Percentiles rank a stretch among this genome's conserved stretches.
Evolutionary conservation across 2,329 filamentous ascomycete genomes (phyloP).

Genomic region (Chaetomium sp.): DNA sequence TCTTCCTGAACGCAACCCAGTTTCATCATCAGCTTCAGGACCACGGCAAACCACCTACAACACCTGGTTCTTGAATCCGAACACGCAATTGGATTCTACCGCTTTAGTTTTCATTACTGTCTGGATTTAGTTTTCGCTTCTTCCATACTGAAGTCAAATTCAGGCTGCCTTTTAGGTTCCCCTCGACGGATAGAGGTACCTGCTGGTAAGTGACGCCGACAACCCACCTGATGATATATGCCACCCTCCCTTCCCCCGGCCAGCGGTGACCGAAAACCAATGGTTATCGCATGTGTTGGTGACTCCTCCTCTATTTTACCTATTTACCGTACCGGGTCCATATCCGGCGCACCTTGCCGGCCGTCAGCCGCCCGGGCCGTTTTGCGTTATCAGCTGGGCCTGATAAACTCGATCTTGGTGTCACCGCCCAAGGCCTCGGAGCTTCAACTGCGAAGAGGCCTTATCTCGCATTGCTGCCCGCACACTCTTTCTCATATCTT

Average conservation of each 20-base stretch:
- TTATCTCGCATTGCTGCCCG: slow-evolving; percentile 32
- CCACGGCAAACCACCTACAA: not conserved
- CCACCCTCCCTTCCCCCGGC: not conserved
- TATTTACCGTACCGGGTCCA: slow-evolving; percentile 22
- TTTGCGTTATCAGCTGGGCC: slow-evolving; percentile 31
- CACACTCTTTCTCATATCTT: slow-evolving; percentile 4
- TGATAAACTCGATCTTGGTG: slow-evolving; percentile 10
- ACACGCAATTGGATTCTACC: slow-evolving; percentile 8
- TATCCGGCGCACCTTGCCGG: slow-evolving; percentile 25
- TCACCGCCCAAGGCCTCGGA: not conserved
- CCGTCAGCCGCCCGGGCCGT: slow-evolving; percentile 23
- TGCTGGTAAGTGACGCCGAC: not conserved
- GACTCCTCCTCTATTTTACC: not conserved
- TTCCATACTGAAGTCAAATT: not conserved
- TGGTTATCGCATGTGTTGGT: not conserved
- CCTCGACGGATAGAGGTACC: too few species aligned
- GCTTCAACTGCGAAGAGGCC: slow-evolving; percentile 9
- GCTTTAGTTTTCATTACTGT: not conserved
- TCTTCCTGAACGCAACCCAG: slow-evolving; percentile 3
- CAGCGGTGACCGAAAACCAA: not conserved
- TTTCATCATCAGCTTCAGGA: slow-evolving; percentile 22
- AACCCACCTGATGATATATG: not conserved
- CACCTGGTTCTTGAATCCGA: not conserved
- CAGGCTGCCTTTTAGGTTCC: too few species aligned
- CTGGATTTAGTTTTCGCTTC: not conserved